A percentile compares a stretch with the other conserved stretches of the same genome.
Evolutionary conservation across 345 rosid species (phyloP).

Genomic region (Sisymbrium altissimum): DNA sequence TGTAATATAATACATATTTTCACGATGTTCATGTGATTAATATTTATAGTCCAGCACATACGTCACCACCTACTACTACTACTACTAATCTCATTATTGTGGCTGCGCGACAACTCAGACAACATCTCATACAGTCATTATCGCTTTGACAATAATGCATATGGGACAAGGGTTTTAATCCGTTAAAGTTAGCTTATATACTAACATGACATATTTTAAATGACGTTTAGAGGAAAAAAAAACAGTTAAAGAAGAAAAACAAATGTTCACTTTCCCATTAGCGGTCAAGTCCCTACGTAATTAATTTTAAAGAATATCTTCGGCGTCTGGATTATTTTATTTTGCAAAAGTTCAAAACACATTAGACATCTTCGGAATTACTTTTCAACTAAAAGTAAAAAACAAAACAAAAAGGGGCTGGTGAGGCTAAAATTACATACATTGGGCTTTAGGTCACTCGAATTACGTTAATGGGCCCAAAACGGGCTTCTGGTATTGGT

Average conservation of each 20-base stretch:
- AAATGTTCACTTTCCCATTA: slow-evolving; percentile 8
- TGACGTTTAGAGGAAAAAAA: not conserved
- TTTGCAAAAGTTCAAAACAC: not conserved
- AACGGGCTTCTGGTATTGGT: not conserved
- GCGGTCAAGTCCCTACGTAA: not conserved
- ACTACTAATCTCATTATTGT: not conserved
- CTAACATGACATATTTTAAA: not conserved
- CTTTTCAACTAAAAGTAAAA: not conserved
- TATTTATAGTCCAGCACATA: not conserved
- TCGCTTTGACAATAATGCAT: not conserved
- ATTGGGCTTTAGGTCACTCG: not conserved
- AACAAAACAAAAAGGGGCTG: not conserved
- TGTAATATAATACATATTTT: not conserved
- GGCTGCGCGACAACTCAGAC: slow-evolving; percentile 1
- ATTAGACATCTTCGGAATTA: not conserved
- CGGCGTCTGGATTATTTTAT: not conserved
- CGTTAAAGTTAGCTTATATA: not conserved
- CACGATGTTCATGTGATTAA: not conserved
- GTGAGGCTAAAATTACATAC: not conserved
- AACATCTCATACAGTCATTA: not conserved
- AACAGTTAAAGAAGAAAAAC: not conserved
- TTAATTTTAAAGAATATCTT: not conserved
- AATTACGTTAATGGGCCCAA: not conserved
- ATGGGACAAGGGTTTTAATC: not conserved
- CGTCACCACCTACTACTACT: not conserved